Evolutionary conservation across 768 basidiomycete species (phyloP).

Genomic region (Russula sp.): DNA sequence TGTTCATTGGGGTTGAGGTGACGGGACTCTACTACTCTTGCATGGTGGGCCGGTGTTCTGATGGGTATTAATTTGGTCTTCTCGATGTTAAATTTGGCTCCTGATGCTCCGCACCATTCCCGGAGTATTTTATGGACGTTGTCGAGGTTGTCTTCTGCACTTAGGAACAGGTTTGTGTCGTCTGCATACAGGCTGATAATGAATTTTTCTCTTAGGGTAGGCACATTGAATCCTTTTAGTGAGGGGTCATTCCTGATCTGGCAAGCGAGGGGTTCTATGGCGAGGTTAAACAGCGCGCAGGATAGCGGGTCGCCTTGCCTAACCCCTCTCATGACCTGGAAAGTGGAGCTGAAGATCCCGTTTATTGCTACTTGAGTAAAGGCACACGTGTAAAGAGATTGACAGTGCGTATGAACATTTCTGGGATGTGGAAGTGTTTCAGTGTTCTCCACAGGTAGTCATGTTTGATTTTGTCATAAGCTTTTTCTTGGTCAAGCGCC

Average conservation of each 20-base stretch:
- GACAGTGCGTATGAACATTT: neutral
- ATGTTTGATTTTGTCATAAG: slow-evolving; percentile 17
- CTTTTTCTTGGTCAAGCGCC: slow-evolving; percentile 4
- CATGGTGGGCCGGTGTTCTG: slow-evolving; percentile 22
- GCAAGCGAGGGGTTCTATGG: neutral
- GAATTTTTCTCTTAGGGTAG: neutral
- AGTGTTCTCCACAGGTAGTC: slow-evolving; percentile 9
- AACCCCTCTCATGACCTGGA: neutral
- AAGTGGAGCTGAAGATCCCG: neutral
- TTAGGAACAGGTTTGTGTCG: slow-evolving; percentile 23
- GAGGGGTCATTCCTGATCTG: neutral
- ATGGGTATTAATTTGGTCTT: slow-evolving; percentile 38
- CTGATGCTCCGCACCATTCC: slow-evolving; percentile 32
- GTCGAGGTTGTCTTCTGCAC: slow-evolving; percentile 25
- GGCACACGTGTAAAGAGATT: neutral
- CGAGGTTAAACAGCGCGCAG: neutral
- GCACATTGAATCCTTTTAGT: neutral
- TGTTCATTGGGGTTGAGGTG: neutral
- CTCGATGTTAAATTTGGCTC: slow-evolving; percentile 23
- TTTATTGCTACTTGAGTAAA: neutral
- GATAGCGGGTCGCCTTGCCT: neutral
- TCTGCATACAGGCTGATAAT: neutral
- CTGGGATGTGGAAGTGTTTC: neutral
- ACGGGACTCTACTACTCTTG: rapidly evolving
- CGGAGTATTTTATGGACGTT: slow-evolving; percentile 27